Percentiles rank a stretch among this genome's conserved stretches.
phyloP scores from a whole-genome alignment of 208 protist genomes.

The Lotmaria passim region DNA sequence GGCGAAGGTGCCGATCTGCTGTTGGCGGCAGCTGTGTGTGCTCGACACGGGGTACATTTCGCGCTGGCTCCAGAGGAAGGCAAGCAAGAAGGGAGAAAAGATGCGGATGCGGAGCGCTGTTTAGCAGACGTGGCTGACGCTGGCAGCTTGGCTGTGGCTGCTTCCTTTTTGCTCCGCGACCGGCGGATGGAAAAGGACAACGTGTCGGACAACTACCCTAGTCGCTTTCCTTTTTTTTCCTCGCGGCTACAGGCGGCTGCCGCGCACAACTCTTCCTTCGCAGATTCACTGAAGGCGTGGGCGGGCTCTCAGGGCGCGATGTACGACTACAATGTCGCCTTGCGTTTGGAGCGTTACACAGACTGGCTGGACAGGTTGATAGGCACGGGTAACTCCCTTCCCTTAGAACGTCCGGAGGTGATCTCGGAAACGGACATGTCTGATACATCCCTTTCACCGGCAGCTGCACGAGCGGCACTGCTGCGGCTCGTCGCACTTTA shows the following conservation, averaged over 20 bases:
- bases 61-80: neutral
- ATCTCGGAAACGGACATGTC: neutral
- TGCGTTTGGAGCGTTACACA: constrained; percentile 13
- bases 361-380: constrained; percentile 9
- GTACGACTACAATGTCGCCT: neutral
- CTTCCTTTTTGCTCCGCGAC: constrained; percentile 1
- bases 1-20: neutral
- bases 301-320: neutral
- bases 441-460: neutral
- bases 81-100: neutral
- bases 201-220: neutral
- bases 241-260: neutral
- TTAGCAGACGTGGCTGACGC: neutral
- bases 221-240: too few relatives aligned
- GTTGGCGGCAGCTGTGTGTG: neutral
- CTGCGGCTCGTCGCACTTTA: neutral
- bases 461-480: neutral
- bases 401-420: neutral
- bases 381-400: neutral
- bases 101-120: neutral
- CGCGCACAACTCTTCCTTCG: neutral
- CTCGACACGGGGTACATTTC: neutral
- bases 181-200: neutral
- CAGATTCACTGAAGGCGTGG: constrained; percentile 2
- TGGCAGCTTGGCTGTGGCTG: constrained; percentile 1